Evolutionary conservation across 805 yeast genomes (phyloP), one percentile per base, ranked within the genome.

Genomic region (Schizosaccharomyces cryophilus): DNA sequence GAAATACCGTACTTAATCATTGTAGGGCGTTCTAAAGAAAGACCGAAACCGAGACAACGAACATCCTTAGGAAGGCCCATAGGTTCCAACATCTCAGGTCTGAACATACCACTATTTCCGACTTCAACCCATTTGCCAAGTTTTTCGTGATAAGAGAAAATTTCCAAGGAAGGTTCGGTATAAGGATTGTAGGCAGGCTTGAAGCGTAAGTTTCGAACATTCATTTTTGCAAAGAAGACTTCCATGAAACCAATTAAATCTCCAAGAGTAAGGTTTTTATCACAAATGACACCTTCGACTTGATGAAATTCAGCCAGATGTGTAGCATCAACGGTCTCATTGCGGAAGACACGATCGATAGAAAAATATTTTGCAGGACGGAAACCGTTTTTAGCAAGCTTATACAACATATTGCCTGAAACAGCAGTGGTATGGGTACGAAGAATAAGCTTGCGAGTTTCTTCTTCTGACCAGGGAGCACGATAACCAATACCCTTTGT

Each of bases 231-330:
- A 74, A 93, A 93, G 80, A 93, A 93, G 70, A 84, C 87, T 73
- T 93, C 90, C 98, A 93, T 89, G 81, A 93, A 93, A 42, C 96
- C 95, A 72, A 93, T 93, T 73, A 93, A 78, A 71, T 90, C 96
- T 65, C 98, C 98, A 67, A 93, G 77, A 5, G 98, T 89, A 67
- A 93, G 76, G 72, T 88, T 84, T 74, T 87, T 90, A 71, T 95
- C 98, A 40, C 97, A 98, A 69, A 93, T 78, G 61, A 93, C 98
- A 77, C 99, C 99, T 76, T 93, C 99, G 64, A 93, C 95, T 76
- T 93, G 99, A 74, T 93, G 97, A 79, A 93, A 93, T 76, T 93
- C 99, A 48, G 98, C 98, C 74, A 93, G 80, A 73, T 93, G 99
- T 19, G 99, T 93, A 61, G 97, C 97, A 72, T 93, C 99, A 61